phyloP scores from a whole-genome alignment of 176 grass and related monocot genomes.

The Carex scoparia region DNA sequence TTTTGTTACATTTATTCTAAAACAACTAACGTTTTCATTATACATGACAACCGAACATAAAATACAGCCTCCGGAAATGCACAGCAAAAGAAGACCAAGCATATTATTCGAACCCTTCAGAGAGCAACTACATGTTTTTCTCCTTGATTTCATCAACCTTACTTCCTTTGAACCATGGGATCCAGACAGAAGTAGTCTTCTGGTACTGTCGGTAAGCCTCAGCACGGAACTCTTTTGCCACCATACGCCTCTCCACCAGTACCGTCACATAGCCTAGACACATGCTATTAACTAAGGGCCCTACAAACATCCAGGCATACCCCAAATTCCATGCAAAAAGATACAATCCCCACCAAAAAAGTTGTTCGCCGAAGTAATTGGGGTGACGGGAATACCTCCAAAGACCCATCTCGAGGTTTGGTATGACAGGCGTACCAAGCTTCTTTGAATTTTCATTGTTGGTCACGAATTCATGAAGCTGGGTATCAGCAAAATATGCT shows the following conservation, averaged over 20 bases:
- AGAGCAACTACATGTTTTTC: slow-evolving; percentile 23
- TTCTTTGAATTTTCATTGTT: slow-evolving; percentile 46
- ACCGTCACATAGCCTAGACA: slow-evolving; percentile 83
- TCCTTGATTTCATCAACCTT: slow-evolving; percentile 33
- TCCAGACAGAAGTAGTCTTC: slow-evolving; percentile 67
- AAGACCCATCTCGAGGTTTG: slow-evolving; percentile 54
- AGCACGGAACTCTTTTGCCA: slow-evolving; percentile 62
- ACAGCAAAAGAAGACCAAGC: neutral
- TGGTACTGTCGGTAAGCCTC: slow-evolving; percentile 64
- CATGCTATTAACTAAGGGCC: slow-evolving; percentile 59
- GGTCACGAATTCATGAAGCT: slow-evolving; percentile 59
- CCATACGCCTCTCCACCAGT: slow-evolving; percentile 67
- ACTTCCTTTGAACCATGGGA: slow-evolving; percentile 76
- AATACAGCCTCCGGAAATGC: neutral
- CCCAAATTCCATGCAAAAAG: slow-evolving; percentile 77
- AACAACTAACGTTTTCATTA: neutral
- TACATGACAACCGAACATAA: neutral
- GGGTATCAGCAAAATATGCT: slow-evolving; percentile 72
- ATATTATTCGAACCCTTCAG: neutral
- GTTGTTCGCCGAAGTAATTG: slow-evolving; percentile 84
- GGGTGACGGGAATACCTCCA: slow-evolving; percentile 92
- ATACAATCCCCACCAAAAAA: slow-evolving; percentile 89
- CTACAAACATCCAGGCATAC: slow-evolving; percentile 63
- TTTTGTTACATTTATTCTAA: too few relatives aligned
- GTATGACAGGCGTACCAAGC: slow-evolving; percentile 25